Evolutionary conservation across 2,329 filamentous ascomycete species (phyloP), one percentile per base, ranked within the genome.

Genomic region (Botryosphaeria dothidea): DNA sequence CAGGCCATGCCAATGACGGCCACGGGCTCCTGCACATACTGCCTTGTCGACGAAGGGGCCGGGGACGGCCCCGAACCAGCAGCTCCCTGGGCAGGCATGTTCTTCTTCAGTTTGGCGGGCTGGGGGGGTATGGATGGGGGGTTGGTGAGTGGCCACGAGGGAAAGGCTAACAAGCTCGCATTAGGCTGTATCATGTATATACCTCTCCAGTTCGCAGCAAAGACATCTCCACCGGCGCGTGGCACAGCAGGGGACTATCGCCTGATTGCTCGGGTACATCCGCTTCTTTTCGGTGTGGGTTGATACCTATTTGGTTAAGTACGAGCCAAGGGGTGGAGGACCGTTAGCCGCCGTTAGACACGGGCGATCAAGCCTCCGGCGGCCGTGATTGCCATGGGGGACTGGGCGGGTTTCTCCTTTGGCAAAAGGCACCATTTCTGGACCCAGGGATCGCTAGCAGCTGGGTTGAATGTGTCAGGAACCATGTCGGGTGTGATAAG

Each of bases 11-110:
- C 65, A 31, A 68, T 64, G 23, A 69, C 48, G 17, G 68, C 68
- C 1, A 69, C 57, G 2, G 68, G 68, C 25, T 67, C 70, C 66
- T 69, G 71, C 29, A 38, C 46, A 48, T 66, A 69, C 29, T 45
- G 36, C 34, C 52, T 52, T 17, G 38, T 15, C 17, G 38, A 15
- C 38, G 38, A 41, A 23, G 45, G n/a, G 3, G 19, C 45, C 45
- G 6, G 48, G 6, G 7, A 21, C 25, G 48, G 5, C 48, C 23
- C 48, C 31, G 48, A 27, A 11, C 31, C 25, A n/a, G 17, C 38
- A 41, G 17, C 38, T n/a, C 17, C 48, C 25, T 19, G 23, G 48
- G 31, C 48, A 31, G 25, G 15, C 48, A 51, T 51, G 48, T 29
- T 51, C 21, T 45, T 7, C 5, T 15, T 15, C 6, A 13, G 25